phyloP scores from a whole-genome alignment of 2,329 filamentous ascomycete genomes.

The Tothia fuscella region DNA sequence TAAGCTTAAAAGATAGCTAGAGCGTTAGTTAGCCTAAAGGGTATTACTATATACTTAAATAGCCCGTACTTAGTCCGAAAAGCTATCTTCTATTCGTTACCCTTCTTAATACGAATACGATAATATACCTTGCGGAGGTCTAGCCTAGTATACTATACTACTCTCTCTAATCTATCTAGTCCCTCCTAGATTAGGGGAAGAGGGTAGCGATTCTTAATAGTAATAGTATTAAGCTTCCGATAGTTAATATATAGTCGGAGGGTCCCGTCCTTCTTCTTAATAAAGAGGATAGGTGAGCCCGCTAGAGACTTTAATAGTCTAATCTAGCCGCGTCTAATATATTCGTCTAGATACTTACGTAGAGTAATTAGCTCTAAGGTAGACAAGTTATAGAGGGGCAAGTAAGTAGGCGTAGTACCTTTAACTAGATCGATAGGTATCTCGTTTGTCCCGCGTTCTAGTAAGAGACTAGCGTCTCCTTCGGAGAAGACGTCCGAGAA shows the following conservation, averaged over 20 bases:
- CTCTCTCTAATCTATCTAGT: slow-evolving; percentile 3
- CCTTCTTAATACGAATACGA: slow-evolving; percentile 20
- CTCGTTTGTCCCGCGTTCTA: too few species aligned
- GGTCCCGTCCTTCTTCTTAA: slow-evolving; percentile 11
- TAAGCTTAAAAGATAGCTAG: slow-evolving; percentile 13
- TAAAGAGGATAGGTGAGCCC: not conserved
- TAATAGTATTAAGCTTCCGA: slow-evolving; percentile 5
- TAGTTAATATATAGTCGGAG: slow-evolving; percentile 7
- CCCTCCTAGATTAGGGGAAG: slow-evolving; percentile 8
- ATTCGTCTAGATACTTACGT: too few species aligned
- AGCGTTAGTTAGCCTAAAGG: slow-evolving; percentile 14
- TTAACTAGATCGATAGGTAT: too few species aligned
- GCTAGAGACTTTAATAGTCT: too few species aligned
- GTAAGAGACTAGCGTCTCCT: too few species aligned
- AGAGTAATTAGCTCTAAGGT: too few species aligned
- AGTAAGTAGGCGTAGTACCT: too few species aligned
- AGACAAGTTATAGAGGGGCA: too few species aligned
- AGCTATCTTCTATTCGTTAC: slow-evolving; percentile 22
- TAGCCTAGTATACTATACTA: not conserved
- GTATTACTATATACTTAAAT: slow-evolving; percentile 24
- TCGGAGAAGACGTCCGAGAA: too few species aligned
- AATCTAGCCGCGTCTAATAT: too few species aligned
- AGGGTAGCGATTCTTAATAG: slow-evolving; percentile 9
- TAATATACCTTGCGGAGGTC: slow-evolving; percentile 18
- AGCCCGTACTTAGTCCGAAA: slow-evolving; percentile 22